Percentiles rank a stretch among this genome's conserved stretches.
Evolutionary conservation across 108 stramenopile species (phyloP).

Genomic region (Skeletonema potamos): DNA sequence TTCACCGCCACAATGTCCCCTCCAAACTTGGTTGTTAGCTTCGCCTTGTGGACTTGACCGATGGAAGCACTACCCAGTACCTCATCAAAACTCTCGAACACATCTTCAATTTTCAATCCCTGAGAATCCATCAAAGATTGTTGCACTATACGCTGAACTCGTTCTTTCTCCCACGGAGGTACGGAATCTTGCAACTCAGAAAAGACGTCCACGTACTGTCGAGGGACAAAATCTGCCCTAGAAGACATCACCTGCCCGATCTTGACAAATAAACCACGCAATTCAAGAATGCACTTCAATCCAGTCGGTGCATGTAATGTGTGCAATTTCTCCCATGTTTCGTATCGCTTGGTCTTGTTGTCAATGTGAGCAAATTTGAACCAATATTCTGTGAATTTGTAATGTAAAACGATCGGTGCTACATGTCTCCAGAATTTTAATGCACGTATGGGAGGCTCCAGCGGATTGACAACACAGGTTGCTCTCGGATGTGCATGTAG

Average conservation of each 20-base stretch:
- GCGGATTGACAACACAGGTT: neutral
- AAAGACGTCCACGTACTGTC: constrained; percentile 63
- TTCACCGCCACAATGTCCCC: constrained; percentile 61
- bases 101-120: constrained; percentile 51
- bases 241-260: constrained; percentile 63
- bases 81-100: constrained; percentile 63
- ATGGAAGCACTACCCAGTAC: constrained; percentile 72
- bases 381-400: constrained; percentile 70
- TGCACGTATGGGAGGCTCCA: constrained; percentile 41
- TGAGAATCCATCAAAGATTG: constrained; percentile 32
- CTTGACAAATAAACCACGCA: constrained; percentile 61
- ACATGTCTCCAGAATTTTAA: constrained; percentile 62
- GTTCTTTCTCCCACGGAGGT: constrained; percentile 57
- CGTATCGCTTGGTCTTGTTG: constrained; percentile 33
- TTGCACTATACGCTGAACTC: constrained; percentile 38
- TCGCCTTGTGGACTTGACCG: constrained; percentile 69
- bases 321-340: constrained; percentile 55
- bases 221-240: constrained; percentile 73
- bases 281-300: constrained; percentile 53
- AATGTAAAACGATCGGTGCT: constrained; percentile 71
- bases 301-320: constrained; percentile 43
- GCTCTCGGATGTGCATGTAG: constrained; percentile 3
- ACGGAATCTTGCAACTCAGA: constrained; percentile 58
- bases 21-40: constrained; percentile 24
- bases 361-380: constrained; percentile 30